phyloP scores from a whole-genome alignment of 805 yeast species.

The Novakomyces olei region DNA sequence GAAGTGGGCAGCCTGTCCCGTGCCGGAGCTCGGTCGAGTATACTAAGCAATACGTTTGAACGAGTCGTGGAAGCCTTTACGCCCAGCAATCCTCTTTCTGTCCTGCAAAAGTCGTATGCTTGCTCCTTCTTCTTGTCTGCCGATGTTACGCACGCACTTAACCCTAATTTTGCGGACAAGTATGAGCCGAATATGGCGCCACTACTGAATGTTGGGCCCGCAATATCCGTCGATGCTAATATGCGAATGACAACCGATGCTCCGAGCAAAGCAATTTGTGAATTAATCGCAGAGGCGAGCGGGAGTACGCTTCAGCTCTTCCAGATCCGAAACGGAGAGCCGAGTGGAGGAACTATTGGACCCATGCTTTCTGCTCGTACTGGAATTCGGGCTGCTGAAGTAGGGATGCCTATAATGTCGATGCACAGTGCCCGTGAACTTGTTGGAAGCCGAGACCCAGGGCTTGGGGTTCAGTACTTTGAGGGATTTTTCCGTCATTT shows the following conservation, averaged over 20 bases:
- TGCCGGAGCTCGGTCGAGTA: constrained; percentile 64
- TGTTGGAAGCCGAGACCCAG: constrained; percentile 55
- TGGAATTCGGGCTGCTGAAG: constrained; percentile 32
- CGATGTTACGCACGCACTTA: constrained; percentile 61
- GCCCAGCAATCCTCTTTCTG: no score
- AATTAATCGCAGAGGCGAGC: constrained; percentile 43
- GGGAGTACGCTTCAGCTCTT: constrained; percentile 53
- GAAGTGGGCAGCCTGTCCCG: constrained; percentile 65
- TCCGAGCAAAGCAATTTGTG: constrained; percentile 45
- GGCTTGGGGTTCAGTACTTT: constrained; percentile 51
- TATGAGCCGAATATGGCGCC: constrained; percentile 66
- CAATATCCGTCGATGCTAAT: constrained; percentile 53
- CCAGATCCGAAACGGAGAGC: constrained; percentile 66
- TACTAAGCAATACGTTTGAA: constrained; percentile 39
- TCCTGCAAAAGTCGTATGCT: constrained; percentile 23
- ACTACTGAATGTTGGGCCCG: constrained; percentile 51
- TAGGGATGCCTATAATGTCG: constrained; percentile 64
- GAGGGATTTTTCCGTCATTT: constrained; percentile 45
- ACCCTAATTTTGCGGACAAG: constrained; percentile 37
- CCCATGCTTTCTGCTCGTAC: constrained; percentile 24
- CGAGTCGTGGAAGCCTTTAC: no score
- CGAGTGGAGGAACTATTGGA: constrained; percentile 81
- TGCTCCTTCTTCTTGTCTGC: constrained; percentile 64
- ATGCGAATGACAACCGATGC: constrained; percentile 71
- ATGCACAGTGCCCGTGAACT: constrained; percentile 78